phyloP scores from a whole-genome alignment of 129 eudicot species.

The Arctium minus region DNA sequence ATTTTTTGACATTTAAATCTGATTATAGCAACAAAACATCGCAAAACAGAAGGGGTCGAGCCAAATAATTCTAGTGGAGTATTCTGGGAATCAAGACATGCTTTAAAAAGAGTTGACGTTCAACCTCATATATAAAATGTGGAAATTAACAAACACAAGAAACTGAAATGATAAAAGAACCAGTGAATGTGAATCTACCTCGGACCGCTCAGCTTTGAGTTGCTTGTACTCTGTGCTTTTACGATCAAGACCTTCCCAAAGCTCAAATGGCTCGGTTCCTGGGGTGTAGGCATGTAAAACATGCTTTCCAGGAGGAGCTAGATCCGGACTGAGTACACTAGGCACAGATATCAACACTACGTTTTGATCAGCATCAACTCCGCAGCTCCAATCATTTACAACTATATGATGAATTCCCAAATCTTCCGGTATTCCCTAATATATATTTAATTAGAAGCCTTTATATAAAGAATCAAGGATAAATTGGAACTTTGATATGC shows the following conservation, averaged over 20 bases:
- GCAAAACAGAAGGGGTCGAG: background rate
- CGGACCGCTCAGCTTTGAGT: constrained; percentile 81
- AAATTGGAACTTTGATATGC: background rate
- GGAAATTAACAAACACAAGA: background rate
- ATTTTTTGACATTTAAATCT: no score
- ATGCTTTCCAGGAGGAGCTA: constrained; percentile 93
- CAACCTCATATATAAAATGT: background rate
- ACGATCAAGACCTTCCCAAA: constrained; percentile 91
- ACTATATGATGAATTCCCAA: constrained; percentile 95
- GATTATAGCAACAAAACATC: background rate
- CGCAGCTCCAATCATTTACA: constrained; percentile 91
- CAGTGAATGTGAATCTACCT: constrained; percentile 41
- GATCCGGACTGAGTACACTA: constrained; percentile 76
- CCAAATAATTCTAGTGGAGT: no score
- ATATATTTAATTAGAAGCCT: background rate
- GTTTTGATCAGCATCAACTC: constrained; percentile 98
- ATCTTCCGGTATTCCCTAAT: constrained; percentile 71
- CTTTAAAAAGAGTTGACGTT: background rate
- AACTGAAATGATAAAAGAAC: background rate
- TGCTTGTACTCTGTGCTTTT: constrained; percentile 71
- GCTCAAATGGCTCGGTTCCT: constrained; percentile 84
- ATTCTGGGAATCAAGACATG: background rate
- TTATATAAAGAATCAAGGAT: background rate
- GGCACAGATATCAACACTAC: constrained; percentile 95
- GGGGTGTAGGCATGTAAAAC: constrained; percentile 93